Base-by-base conservation (phyloP, 306 rosid species). In the Quercus wislizeni region DNA sequence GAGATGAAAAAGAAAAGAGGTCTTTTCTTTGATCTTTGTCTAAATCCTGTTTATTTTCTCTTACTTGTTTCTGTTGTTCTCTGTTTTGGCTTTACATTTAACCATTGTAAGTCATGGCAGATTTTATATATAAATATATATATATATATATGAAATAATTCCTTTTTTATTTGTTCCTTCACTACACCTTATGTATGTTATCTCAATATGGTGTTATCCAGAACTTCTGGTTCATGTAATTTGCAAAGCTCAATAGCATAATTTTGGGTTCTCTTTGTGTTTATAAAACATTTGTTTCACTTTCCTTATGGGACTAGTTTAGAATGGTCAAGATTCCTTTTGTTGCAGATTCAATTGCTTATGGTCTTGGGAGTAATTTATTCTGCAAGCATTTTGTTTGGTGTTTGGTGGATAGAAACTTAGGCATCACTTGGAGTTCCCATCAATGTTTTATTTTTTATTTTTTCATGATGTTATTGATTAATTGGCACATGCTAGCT, bases 91-190 rank as follows among this genome's bases (percentile, higher is more conserved):
- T 52, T 85, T 73, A 76, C 75, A 35, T 31, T 70, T 74, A 56
- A 79, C 77, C 78, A 79, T 52, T 83, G 86, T 78, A 81, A 80
- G 76, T 69, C 79, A 74, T 55, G 67, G 73, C 77, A 62, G 78
- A 71, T 74, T 75, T 31, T 73, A 43, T 77, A 55, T 56, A 28
- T 80, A 64, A 0, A 38, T 38, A 41, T 41, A 41, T 41, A 21
- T 41, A 41, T 41, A 21, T 21, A 41, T 41, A 41, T 41, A 30
- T 55, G 58, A 55, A 75, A 80, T 68, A 83, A 71, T 76, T 70
- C 5, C 54, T 3, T 11, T 49, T 49, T 49, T 49, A 49, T 49
- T 21, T 4, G 31, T 49, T 19, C 64, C 73, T 83, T 79, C 63
- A 78, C 76, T 77, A 64, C 77, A 58, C 25, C 58, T 59, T 68